Base-by-base conservation (phyloP, 2,329 filamentous ascomycete genomes). In the Colletotrichum cordylinicola region DNA sequence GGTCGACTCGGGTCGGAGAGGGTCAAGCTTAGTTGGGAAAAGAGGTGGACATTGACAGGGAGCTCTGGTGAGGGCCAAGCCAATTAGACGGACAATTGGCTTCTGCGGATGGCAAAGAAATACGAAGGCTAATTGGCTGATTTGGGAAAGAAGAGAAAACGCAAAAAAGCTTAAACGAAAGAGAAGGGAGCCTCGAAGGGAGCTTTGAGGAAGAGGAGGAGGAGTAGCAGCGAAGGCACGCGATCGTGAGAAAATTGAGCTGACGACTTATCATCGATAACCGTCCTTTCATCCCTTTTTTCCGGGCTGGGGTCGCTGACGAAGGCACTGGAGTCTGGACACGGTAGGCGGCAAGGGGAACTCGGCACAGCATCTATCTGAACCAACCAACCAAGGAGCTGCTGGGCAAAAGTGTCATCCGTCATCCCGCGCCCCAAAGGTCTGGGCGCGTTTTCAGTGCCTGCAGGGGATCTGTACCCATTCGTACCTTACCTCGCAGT, bases 231-330 rank as follows among this genome's bases (percentile, higher is more conserved):
- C n/a, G 27, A 56, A 24, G 21, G 48, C 29, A 33, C 39, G 64
- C 29, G 48, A 65, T 43, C 15, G 66, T 31, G 35, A 61, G 48
- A 24, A 56, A 21, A 52, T 21, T 31, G 18, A 70, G 33, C 16
- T 60, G 35, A 60, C 21, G 35, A 60, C 39, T 61, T 61, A 62
- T 70, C 56, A 21, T 37, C 55, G 16, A 72, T 35, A 64, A 31
- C 64, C 52, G 9, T 52, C n/a, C 43, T 52, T 48, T 48, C 52
- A 72, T 72, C 68, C 72, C 67, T 52, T 72, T 74, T 75, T 65
- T 33, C 9, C 31, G 21, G 48, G 48, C 65, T 67, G 21, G 61
- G 55, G 27, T 24, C 43, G 73, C 62, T 75, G 69, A 73, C 64
- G 64, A 67, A 75, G 72, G 43, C n/a, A 52, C 43, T 52, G 43